A percentile compares a stretch with the other conserved stretches of the same genome.
phyloP scores from a whole-genome alignment of 164 flowering plant species.

The Sextonia rubra region DNA sequence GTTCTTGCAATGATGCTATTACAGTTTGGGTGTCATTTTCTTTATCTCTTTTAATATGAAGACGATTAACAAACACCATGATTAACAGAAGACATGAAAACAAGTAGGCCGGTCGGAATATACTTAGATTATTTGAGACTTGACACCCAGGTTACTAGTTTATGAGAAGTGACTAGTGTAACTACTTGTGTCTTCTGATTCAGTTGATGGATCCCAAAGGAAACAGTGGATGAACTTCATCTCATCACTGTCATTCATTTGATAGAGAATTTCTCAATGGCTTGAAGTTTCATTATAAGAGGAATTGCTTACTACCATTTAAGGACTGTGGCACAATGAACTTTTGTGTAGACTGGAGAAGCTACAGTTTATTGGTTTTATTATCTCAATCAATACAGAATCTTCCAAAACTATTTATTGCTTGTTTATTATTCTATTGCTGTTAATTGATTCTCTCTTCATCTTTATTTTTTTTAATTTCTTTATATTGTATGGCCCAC shows the following conservation, averaged over 20 bases:
- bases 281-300: not conserved
- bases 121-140: too few relatives aligned
- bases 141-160: too few relatives aligned
- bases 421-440: too few relatives aligned
- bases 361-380: not conserved
- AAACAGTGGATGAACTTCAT: not conserved
- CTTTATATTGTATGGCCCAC: too few relatives aligned
- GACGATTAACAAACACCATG: not conserved
- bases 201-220: conserved; percentile 5
- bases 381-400: not conserved
- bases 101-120: too few relatives aligned
- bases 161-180: not conserved
- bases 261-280: not conserved
- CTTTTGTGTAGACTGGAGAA: conserved; percentile 1
- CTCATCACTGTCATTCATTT: conserved; percentile 8
- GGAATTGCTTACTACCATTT: not conserved
- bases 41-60: not conserved
- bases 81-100: not conserved
- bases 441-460: too few relatives aligned
- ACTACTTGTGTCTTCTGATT: not conserved
- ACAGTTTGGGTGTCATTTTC: conserved; percentile 4
- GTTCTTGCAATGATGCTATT: conserved; percentile 1
- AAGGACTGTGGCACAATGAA: not conserved
- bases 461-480: too few relatives aligned
- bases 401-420: not conserved